A percentile compares a stretch with the other conserved stretches of the same genome.
phyloP scores from a whole-genome alignment of 2,329 filamentous ascomycete genomes.

The Fusarium tricinctum region DNA sequence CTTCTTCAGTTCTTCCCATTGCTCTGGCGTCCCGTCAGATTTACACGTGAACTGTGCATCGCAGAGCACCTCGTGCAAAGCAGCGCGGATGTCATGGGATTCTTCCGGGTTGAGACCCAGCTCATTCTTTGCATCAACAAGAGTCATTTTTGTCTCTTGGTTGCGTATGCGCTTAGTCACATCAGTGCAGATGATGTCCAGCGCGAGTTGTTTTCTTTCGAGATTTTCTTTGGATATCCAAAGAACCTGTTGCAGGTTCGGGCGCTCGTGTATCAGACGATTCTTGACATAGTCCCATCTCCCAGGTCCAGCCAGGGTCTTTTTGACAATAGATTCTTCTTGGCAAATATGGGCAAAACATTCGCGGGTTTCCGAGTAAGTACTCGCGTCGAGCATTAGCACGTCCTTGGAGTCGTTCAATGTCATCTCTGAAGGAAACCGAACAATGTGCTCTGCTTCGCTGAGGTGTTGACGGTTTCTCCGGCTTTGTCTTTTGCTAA shows the following conservation, averaged over 20 bases:
- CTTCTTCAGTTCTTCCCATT: conserved; percentile 78
- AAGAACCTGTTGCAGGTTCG: conserved; percentile 74
- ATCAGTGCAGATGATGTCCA: conserved; percentile 85
- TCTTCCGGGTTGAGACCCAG: conserved; percentile 61
- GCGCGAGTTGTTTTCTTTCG: conserved; percentile 74
- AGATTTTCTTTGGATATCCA: conserved; percentile 69
- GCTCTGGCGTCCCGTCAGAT: conserved; percentile 77
- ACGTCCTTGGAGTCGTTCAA: conserved; percentile 82
- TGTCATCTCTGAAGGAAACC: conserved; percentile 86
- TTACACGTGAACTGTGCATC: conserved; percentile 79
- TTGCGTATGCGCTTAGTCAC: conserved; percentile 83
- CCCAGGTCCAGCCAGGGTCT: conserved; percentile 79
- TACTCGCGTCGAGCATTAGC: conserved; percentile 72
- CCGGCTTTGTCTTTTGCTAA: conserved; percentile 68
- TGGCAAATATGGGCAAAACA: conserved; percentile 80
- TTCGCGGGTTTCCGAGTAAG: conserved; percentile 75
- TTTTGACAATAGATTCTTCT: conserved; percentile 77
- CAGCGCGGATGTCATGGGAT: conserved; percentile 72
- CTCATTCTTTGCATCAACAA: conserved; percentile 79
- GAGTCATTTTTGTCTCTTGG: conserved; percentile 75
- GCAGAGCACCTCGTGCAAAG: conserved; percentile 76
- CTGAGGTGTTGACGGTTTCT: conserved; percentile 78
- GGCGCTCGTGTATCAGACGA: conserved; percentile 73
- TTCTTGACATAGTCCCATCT: conserved; percentile 80
- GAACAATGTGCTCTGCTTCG: conserved; percentile 75